Percentiles rank a stretch among this genome's conserved stretches.
Evolutionary conservation across 2,329 filamentous ascomycete species (phyloP).

Genomic region (Ophiognomonia clavigignenti-juglandacearum): DNA sequence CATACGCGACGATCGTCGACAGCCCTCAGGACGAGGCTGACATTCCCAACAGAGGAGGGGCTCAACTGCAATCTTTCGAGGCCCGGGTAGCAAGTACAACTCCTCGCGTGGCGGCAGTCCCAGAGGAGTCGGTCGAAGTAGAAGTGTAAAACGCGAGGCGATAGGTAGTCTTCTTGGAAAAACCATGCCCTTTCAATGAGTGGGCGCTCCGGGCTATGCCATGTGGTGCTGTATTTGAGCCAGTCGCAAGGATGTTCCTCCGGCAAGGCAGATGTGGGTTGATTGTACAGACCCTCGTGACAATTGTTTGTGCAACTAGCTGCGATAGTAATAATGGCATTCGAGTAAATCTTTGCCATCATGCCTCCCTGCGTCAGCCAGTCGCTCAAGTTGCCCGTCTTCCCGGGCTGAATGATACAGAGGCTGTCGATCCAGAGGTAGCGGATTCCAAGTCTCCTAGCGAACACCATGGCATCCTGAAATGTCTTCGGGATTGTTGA

Average conservation of each 20-base stretch:
- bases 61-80: too few relatives aligned
- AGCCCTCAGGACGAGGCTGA: not conserved
- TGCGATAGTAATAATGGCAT: not conserved
- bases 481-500: not conserved
- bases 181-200: not conserved
- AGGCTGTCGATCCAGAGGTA: slow-evolving; percentile 3
- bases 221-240: too few relatives aligned
- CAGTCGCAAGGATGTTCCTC: too few relatives aligned
- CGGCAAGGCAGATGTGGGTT: not conserved
- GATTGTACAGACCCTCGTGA: not conserved
- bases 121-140: not conserved
- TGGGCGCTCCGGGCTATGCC: not conserved
- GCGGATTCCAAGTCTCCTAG: not conserved
- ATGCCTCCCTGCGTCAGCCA: not conserved
- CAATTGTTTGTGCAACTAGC: not conserved
- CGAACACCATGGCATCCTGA: not conserved
- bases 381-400: not conserved
- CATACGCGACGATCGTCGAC: too few relatives aligned
- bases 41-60: not conserved
- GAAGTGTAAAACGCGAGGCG: not conserved
- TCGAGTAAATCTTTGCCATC: not conserved
- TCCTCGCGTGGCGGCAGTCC: not conserved
- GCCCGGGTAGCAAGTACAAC: not conserved
- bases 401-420: not conserved
- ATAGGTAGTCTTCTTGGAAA: not conserved